phyloP scores from a whole-genome alignment of 2,329 filamentous ascomycete species.

The Epichloe sp. region DNA sequence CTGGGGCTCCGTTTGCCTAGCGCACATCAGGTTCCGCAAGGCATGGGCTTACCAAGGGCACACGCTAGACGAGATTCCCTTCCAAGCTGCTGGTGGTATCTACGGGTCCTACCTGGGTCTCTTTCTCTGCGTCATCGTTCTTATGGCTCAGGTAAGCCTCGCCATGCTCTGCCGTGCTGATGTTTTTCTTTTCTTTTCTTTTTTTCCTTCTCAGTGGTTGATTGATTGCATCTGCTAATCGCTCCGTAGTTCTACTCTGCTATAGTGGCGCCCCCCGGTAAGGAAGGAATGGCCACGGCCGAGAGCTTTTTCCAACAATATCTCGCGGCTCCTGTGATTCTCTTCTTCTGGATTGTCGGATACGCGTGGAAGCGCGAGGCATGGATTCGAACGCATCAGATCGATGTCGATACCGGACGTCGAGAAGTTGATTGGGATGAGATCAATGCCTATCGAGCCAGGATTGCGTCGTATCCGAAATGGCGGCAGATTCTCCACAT shows the following conservation, averaged over 20 bases:
- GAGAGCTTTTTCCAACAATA: conserved; percentile 42
- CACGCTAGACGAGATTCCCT: conserved; percentile 52
- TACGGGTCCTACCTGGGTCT: conserved; percentile 52
- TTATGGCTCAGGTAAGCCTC: conserved; percentile 37
- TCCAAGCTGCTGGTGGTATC: conserved; percentile 45
- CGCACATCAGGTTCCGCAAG: conserved; percentile 50
- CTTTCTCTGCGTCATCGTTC: conserved; percentile 39
- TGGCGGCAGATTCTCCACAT: conserved; percentile 32
- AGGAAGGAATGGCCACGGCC: conserved; percentile 23
- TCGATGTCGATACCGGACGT: conserved; percentile 55
- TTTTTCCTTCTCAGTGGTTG: not conserved
- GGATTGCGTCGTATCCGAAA: conserved; percentile 36
- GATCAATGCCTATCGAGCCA: conserved; percentile 41
- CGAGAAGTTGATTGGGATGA: conserved; percentile 53
- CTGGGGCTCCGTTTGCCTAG: conserved; percentile 50
- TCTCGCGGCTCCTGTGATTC: conserved; percentile 40
- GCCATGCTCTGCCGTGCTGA: not conserved
- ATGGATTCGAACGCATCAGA: conserved; percentile 44
- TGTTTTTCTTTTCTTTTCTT: not conserved
- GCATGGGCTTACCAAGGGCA: conserved; percentile 48
- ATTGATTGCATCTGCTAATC: not conserved
- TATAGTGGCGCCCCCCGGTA: conserved; percentile 22
- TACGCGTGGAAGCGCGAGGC: conserved; percentile 54
- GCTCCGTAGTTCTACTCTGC: conserved; percentile 34
- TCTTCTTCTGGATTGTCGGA: conserved; percentile 42